Conservation (phyloP, 2,329 filamentous ascomycete species). For the Neocatenulostroma microsporum region DNA sequence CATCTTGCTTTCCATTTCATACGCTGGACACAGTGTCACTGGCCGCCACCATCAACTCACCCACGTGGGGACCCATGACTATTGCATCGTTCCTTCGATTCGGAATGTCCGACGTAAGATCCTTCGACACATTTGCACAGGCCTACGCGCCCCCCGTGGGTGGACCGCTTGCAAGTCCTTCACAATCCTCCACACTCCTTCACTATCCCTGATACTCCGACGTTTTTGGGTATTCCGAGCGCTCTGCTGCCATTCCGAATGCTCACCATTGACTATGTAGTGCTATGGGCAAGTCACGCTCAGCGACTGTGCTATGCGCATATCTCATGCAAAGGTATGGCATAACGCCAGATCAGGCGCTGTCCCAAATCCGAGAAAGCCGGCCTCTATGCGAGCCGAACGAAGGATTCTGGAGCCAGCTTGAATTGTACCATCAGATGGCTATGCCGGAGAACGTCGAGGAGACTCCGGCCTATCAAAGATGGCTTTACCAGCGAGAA, state of each 20-base stretch:
- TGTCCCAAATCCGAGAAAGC: conserved; percentile 60
- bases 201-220: no score
- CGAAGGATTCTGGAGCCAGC: conserved; percentile 79
- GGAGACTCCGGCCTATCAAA: conserved; percentile 67
- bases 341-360: conserved; percentile 54
- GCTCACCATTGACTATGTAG: conserved; percentile 34
- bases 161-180: no score
- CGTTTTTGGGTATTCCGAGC: no score
- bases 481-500: conserved; percentile 62
- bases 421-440: conserved; percentile 83
- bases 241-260: background rate
- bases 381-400: conserved; percentile 83
- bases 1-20: no score
- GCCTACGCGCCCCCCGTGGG: no score
- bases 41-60: no score
- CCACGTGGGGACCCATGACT: no score
- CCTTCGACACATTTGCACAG: no score
- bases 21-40: no score
- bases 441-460: conserved; percentile 64
- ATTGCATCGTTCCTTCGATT: no score
- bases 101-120: no score
- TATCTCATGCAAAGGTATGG: conserved; percentile 62
- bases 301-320: conserved; percentile 73
- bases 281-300: conserved; percentile 94
- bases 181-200: no score